Base-by-base conservation (phyloP, 345 rosid species). In the Bruguiera sexangula region DNA sequence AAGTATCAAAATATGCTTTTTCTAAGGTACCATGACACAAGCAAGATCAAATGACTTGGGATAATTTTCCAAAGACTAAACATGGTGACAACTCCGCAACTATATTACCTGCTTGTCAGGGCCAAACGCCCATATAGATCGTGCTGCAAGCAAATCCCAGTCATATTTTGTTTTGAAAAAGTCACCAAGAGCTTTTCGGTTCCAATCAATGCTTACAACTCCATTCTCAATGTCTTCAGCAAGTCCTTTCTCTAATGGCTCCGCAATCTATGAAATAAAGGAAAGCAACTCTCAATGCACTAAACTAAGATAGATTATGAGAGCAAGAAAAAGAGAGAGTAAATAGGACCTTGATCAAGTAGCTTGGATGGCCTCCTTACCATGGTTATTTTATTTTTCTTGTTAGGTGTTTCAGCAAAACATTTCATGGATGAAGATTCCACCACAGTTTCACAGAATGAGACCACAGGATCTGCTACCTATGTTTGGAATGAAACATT, bases 401-500 rank as follows among this genome's bases (percentile, higher is more conserved):
- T 94, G 85, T 92, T 94, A 19, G 96, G 98, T 56, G 98, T 91
- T 83, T 94, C 98, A 65, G 97, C 98, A 87, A 92, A 94, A 80
- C 97, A 94, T 74, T 93, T 88, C 98, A 95, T 90, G 27, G 99
- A 90, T 7, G 98, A 95, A 64, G 99, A 87, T 77, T 95, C 99
- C 74, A 92, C 99, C 77, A 90, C 99, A 43, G 99, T 95, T 81
- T 95, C 98, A 76, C 98, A 90, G 84, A 95, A 95, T 54, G 98
- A 92, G 75, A 95, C 99, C 30, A 95, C 99, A 15, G 99, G 97
- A 71, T 95, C 98, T 24, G 98, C 99, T 24, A 92, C 99, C 99
- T 95, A 78, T 51, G 76, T 48, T 66, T 63, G 61, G 39, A 61
- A 69, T 63, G 73, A 52, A 62, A 66, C 6, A 26, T 67, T 67